Base-by-base conservation (phyloP, 768 basidiomycete genomes). In the Galerina sulciceps region DNA sequence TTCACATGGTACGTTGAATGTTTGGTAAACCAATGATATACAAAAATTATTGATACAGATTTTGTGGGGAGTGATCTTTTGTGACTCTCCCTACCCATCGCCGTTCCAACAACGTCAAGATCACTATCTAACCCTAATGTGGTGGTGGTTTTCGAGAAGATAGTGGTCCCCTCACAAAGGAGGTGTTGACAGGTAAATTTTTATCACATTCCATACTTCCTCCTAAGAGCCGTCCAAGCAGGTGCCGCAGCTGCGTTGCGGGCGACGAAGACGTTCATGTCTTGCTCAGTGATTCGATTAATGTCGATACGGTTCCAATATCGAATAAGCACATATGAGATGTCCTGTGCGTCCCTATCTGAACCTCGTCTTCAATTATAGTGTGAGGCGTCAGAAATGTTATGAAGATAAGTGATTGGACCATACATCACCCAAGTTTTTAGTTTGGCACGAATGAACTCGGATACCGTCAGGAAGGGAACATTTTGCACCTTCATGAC, bases 241-340 rank as follows among this genome's bases (percentile, higher is more conserved):
- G 89, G 81, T 10, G 81, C 85, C 42, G 83, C 89, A n/a, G 80
- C 75, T 43, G 81, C 71, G 66, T 89, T 80, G 37, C 78, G 79
- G 13, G 78, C 68, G 31, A 90, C 87, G 67, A 94, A 94, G 31
- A 82, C 79, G 58, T 85, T 85, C 92, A 94, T 94, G 68, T 94
- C 92, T 58, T 87, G 85, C 72, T 94, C 92, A 23, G 88, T 87
- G 58, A 94, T 88, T 64, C 92, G 89, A 69, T 94, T 94, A 64
- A 93, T 86, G 72, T 94, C 92, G 60, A 94, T 84, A 54, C 82
- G 80, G 69, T 88, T 90, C 91, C 92, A 93, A 68, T 88, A 91
- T 55, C 84, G 85, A 57, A 83, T 79, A 65, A 94, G 77, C 38
- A 85, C 80, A 68, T 85, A 93, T 42, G 79, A 70, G 65, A 94